Evolutionary conservation across 495 filamentous ascomycete genomes (phyloP).

Genomic region (Cudoniella acicularis): DNA sequence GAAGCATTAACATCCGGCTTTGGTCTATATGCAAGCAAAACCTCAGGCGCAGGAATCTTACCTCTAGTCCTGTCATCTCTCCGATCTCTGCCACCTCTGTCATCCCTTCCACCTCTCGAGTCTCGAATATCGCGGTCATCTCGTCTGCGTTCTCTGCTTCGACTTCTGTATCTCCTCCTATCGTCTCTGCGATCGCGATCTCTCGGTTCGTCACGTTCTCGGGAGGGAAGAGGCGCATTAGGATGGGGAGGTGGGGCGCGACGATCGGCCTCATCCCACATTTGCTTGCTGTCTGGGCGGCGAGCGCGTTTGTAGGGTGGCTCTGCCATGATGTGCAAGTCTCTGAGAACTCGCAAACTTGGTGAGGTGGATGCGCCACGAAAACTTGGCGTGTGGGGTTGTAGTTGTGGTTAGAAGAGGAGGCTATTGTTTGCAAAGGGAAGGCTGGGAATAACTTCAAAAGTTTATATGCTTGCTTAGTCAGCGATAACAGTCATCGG

Average conservation of each 20-base stretch:
- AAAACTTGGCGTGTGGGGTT: background rate
- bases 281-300: slow-evolving; percentile 39
- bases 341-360: too few relatives aligned
- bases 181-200: slow-evolving; percentile 7
- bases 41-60: slow-evolving; percentile 2
- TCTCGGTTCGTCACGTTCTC: slow-evolving; percentile 22
- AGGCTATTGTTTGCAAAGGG: background rate
- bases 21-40: background rate
- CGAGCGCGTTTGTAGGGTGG: slow-evolving; percentile 28
- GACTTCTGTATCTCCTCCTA: slow-evolving; percentile 12
- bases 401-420: background rate
- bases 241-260: too few relatives aligned
- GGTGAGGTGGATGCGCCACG: too few relatives aligned
- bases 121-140: background rate
- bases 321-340: slow-evolving; percentile 24
- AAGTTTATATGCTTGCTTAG: background rate
- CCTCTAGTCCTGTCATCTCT: slow-evolving; percentile 8
- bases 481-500: background rate
- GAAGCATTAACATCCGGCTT: background rate
- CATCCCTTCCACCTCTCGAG: slow-evolving; percentile 4
- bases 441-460: background rate
- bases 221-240: slow-evolving; percentile 8
- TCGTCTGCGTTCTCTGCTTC: slow-evolving; percentile 6
- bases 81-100: slow-evolving; percentile 2
- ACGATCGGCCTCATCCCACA: slow-evolving; percentile 41